Percentiles rank a stretch among this genome's conserved stretches.
These are phyloP conservation scores for Gossypium herbaceum DNA, from an alignment of 345 rosid species.

Conservation along the genomic window DNA sequence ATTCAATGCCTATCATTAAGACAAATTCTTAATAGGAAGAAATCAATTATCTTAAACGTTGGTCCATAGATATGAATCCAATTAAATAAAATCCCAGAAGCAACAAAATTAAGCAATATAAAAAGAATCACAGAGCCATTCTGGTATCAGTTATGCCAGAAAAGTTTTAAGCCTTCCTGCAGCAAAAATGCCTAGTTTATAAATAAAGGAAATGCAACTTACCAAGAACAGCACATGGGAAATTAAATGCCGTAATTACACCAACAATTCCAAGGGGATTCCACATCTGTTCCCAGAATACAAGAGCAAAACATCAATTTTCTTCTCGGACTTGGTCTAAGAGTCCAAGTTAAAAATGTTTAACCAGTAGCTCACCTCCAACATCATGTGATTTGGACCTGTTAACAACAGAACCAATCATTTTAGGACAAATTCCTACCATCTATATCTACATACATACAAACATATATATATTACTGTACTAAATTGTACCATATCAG, in stretches of 20 bases:
- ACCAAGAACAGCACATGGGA: conserved; percentile 99
- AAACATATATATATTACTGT: neutral
- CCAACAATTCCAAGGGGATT: conserved; percentile 97
- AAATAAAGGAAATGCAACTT: conserved; percentile 28
- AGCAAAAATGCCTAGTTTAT: neutral
- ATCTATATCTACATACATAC: neutral
- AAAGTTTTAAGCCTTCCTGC: neutral
- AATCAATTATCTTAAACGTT: neutral
- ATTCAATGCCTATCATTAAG: neutral
- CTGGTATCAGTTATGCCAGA: neutral
- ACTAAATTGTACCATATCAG: neutral
- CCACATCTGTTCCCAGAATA: conserved; percentile 64
- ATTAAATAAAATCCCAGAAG: neutral
- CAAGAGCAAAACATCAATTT: conserved; percentile 17
- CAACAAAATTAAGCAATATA: neutral
- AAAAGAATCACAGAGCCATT: neutral
- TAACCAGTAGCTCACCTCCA: conserved; percentile 57
- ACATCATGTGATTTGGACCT: conserved; percentile 96
- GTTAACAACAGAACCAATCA: conserved; percentile 34
- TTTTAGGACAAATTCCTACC: conserved; percentile 8
- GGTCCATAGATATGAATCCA: neutral
- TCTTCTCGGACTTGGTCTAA: neutral
- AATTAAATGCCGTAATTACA: conserved; percentile 95
- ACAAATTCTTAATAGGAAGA: neutral
- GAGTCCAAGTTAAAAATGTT: conserved; percentile 14